phyloP scores from a whole-genome alignment of 1,284 basidiomycete species.

The Naganishia sp. region DNA sequence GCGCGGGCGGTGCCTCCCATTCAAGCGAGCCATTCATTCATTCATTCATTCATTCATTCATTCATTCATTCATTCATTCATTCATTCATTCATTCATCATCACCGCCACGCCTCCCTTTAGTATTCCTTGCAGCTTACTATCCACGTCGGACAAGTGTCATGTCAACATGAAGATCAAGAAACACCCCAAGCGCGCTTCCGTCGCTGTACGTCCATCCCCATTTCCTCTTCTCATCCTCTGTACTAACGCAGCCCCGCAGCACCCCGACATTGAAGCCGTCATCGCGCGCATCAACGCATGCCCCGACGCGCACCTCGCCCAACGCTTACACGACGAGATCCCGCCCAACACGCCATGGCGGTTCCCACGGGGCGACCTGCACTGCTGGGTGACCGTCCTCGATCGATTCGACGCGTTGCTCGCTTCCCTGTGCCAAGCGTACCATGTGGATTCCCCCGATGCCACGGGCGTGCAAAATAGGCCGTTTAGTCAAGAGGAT shows the following conservation, averaged over 20 bases:
- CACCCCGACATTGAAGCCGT: slow-evolving; percentile 30
- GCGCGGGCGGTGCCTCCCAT: too few species aligned
- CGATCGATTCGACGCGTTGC: slow-evolving; percentile 88
- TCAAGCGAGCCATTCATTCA: too few species aligned
- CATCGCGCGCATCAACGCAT: slow-evolving; percentile 28
- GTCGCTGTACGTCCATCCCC: slow-evolving; percentile 30
- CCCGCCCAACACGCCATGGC: slow-evolving; percentile 62
- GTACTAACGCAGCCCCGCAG: neutral
- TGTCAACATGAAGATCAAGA: slow-evolving; percentile 34
- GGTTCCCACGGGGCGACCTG: slow-evolving; percentile 94
- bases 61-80: too few species aligned
- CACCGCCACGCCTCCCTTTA: neutral
- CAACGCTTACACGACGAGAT: slow-evolving; percentile 5
- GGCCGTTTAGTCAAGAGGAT: slow-evolving; percentile 72
- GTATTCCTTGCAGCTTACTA: neutral
- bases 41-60: too few species aligned
- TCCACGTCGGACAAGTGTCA: slow-evolving; percentile 6
- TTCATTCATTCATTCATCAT: too few species aligned
- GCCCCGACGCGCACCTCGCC: slow-evolving; percentile 22
- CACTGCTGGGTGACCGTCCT: slow-evolving; percentile 95
- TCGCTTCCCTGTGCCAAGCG: slow-evolving; percentile 77
- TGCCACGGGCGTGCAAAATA: slow-evolving; percentile 64
- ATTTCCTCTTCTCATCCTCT: neutral
- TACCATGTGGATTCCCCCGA: slow-evolving; percentile 58
- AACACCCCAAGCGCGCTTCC: slow-evolving; percentile 27